Evolutionary conservation across 1,284 basidiomycete species (phyloP), one percentile per base, ranked within the genome.

Genomic region (Sporisorium sorghi): DNA sequence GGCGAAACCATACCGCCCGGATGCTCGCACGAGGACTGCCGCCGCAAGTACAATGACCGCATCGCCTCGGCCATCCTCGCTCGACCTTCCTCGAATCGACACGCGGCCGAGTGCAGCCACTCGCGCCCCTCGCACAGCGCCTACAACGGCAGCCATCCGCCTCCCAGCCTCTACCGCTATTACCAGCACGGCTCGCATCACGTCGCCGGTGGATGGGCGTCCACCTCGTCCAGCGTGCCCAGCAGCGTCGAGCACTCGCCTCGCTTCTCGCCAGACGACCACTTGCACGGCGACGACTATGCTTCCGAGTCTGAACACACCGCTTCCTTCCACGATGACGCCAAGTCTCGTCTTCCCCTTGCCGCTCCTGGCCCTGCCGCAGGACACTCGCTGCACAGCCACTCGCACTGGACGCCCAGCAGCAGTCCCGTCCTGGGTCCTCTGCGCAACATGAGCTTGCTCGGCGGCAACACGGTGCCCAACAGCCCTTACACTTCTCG

Each of bases 391-490:
- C 11, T 54, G 35, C 59, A 55, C 51, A 57, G 35, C 53, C 53
- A 65, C 12, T 35, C 80, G 5, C 63, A 81, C 48, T 83, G 78
- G 75, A 84, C 82, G 10, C 82, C 82, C 12, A 81, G 79, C 43
- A 77, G 80, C 59, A 81, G 79, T 42, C 82, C 82, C 48, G 82
- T 84, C 9, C 77, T 84, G 6, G 82, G 80, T 24, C 80, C 82
- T 39, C 58, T 84, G 48, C 77, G 80, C 46, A 82, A 74, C 61
- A 82, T 84, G 81, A 80, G 76, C 53, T 54, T 84, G 35, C 75
- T 84, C 33, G 79, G 79, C 30, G 72, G 73, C 47, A 72, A 74
- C 49, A 83, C 81, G 28, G 80, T 81, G 28, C 80, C 80, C 48
- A 84, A 79, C 72, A 78, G 76, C 54, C 82, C 82, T 6, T 58